Evolutionary conservation across 768 basidiomycete species (phyloP).

Genomic region (Boletus sp.): DNA sequence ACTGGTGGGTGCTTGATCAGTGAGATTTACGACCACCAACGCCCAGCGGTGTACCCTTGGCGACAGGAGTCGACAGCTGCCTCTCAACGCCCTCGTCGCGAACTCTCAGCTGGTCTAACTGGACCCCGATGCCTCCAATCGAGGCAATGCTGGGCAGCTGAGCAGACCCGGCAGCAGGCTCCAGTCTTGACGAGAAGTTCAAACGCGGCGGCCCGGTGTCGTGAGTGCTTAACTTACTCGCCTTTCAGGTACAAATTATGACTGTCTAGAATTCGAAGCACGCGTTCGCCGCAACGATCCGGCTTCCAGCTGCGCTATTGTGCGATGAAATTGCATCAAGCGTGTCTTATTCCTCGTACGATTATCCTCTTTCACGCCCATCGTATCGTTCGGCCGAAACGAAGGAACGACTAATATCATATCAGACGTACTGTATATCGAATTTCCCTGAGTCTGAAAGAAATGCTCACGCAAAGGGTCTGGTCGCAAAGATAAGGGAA

Average conservation of each 20-base stretch:
- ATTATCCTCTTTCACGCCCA: background rate
- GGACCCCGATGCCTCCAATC: background rate
- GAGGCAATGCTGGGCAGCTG: background rate
- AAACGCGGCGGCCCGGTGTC: background rate
- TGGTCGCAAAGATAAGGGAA: background rate
- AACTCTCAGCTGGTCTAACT: background rate
- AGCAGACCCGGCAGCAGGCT: too few species aligned
- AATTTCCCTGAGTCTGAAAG: background rate
- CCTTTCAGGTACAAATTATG: background rate
- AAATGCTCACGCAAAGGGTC: background rate
- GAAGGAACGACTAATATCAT: background rate
- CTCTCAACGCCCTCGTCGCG: too few species aligned
- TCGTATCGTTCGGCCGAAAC: background rate
- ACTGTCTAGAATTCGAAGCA: slow-evolving; percentile 10
- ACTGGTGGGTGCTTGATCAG: too few species aligned
- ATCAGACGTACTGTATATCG: background rate
- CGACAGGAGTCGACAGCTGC: too few species aligned
- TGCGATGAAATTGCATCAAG: background rate
- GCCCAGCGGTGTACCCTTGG: background rate
- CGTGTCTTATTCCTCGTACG: slow-evolving; percentile 13
- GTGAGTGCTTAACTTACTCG: background rate
- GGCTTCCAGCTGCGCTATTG: background rate
- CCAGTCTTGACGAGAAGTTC: background rate
- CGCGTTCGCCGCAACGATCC: background rate
- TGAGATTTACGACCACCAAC: background rate